Conservation (phyloP, 164 flowering plant genomes). For the Macadamia integrifolia region DNA sequence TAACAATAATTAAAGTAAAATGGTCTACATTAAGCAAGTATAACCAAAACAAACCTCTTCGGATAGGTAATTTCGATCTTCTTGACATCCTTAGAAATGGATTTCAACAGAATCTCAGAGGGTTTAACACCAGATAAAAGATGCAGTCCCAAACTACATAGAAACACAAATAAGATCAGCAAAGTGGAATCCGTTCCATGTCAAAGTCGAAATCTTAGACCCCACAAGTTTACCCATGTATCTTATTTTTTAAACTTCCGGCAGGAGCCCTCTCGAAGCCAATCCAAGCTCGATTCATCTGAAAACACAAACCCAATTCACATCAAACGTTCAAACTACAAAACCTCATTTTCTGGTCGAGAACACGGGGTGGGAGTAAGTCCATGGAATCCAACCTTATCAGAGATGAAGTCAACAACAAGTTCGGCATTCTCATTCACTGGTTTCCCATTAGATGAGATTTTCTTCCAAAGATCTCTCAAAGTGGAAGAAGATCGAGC, state of each 20-base stretch:
- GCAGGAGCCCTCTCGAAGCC: slow-evolving; percentile 70
- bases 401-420: slow-evolving; percentile 53
- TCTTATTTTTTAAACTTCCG: slow-evolving; percentile 67
- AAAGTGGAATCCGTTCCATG: neutral
- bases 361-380: neutral
- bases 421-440: slow-evolving; percentile 52
- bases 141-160: slow-evolving; percentile 56
- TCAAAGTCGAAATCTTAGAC: neutral
- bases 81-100: slow-evolving; percentile 74
- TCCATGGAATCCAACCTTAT: slow-evolving; percentile 39
- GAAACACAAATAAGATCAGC: neutral
- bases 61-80: slow-evolving; percentile 64
- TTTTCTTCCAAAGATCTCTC: slow-evolving; percentile 51
- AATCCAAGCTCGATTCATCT: slow-evolving; percentile 89
- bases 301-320: neutral
- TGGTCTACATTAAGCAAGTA: neutral
- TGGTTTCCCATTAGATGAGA: slow-evolving; percentile 39
- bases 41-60: slow-evolving; percentile 41
- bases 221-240: slow-evolving; percentile 49
- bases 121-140: slow-evolving; percentile 80
- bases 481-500: slow-evolving; percentile 39
- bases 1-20: neutral
- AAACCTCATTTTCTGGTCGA: neutral
- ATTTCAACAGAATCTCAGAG: slow-evolving; percentile 78
- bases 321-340: neutral